A percentile compares a stretch with the other conserved stretches of the same genome.
phyloP scores from a whole-genome alignment of 2,329 filamentous ascomycete species.

The Fusarium penzigii region DNA sequence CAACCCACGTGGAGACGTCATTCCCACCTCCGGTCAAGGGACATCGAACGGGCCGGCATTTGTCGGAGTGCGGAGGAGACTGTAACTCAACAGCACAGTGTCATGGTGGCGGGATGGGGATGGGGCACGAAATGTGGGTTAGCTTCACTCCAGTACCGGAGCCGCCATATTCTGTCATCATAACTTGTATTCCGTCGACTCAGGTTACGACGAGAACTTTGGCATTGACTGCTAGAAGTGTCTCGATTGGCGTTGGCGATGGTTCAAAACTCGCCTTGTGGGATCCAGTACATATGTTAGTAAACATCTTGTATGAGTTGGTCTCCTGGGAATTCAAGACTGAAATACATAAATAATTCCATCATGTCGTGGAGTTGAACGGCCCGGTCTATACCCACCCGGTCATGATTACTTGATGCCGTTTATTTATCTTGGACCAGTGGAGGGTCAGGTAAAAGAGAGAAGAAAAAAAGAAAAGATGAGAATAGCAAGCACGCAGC shows the following conservation, averaged over 20 bases:
- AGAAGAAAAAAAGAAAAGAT: background rate
- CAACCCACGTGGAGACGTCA: background rate
- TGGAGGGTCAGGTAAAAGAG: background rate
- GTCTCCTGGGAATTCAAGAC: no score
- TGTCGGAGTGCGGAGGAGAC: constrained; percentile 1
- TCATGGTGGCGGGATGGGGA: constrained; percentile 13
- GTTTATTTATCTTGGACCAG: background rate
- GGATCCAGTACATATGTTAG: no score
- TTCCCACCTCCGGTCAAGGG: background rate
- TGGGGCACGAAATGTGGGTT: background rate
- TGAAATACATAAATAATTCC: background rate
- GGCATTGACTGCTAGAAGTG: no score
- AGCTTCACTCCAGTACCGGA: no score
- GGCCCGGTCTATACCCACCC: background rate
- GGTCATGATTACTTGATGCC: no score
- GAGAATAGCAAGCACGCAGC: background rate
- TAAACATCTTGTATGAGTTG: no score
- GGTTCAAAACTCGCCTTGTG: no score
- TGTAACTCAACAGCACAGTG: background rate
- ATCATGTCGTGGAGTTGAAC: background rate
- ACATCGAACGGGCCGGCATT: constrained; percentile 1
- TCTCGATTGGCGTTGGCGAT: no score
- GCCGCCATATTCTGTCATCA: no score
- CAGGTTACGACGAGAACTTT: no score
- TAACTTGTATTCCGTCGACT: no score